Percentiles rank a stretch among this genome's conserved stretches.
Conservation (phyloP, 2,329 filamentous ascomycete species). For the Phyllosticta citriasiana region DNA sequence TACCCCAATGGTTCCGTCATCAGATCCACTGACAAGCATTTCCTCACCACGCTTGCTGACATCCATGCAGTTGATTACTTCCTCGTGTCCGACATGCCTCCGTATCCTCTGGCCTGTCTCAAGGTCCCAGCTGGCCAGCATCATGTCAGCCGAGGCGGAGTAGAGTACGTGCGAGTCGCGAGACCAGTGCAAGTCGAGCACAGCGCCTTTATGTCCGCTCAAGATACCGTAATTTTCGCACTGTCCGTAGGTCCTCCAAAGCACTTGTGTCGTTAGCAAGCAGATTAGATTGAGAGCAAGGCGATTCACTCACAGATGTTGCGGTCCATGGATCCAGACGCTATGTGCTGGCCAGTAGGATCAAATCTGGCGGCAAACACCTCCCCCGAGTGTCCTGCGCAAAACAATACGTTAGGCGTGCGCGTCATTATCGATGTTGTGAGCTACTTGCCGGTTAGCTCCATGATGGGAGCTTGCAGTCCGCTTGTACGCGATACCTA, state of each 20-base stretch:
- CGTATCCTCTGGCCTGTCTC: conserved; percentile 88
- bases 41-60: conserved; percentile 85
- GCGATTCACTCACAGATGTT: conserved; percentile 58
- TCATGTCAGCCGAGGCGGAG: conserved; percentile 87
- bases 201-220: conserved; percentile 79
- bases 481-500: conserved; percentile 72
- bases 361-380: conserved; percentile 88
- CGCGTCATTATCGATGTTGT: not conserved
- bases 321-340: conserved; percentile 91
- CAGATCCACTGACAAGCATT: conserved; percentile 78
- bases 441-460: conserved; percentile 58
- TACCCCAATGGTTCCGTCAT: conserved; percentile 78
- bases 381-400: conserved; percentile 60
- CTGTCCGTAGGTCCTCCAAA: conserved; percentile 87
- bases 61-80: conserved; percentile 88
- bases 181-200: conserved; percentile 93
- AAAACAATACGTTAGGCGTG: conserved; percentile 11
- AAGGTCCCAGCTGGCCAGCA: conserved; percentile 88
- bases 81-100: conserved; percentile 84
- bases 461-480: conserved; percentile 87
- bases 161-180: conserved; percentile 86
- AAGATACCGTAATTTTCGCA: conserved; percentile 92
- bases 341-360: conserved; percentile 76
- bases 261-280: conserved; percentile 47
- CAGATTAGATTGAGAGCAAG: not conserved